A percentile compares a stretch with the other conserved stretches of the same genome.
These are phyloP conservation scores for Salix koriyanagi DNA, from an alignment of 345 rosid species.

Conservation along the genomic window DNA sequence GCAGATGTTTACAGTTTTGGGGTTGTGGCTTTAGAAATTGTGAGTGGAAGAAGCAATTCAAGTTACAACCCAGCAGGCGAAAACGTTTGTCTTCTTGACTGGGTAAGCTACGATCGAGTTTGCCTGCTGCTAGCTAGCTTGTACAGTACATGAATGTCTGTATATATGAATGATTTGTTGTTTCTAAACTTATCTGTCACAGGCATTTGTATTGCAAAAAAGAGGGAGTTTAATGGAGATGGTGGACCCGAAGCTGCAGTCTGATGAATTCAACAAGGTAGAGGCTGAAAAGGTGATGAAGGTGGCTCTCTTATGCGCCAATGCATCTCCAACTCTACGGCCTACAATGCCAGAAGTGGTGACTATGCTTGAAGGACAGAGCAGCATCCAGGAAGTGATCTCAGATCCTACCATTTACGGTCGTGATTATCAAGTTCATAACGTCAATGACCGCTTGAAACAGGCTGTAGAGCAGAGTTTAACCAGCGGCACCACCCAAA, in stretches of 20 bases:
- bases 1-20: constrained; percentile 63
- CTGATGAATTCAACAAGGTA: constrained; percentile 15
- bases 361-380: constrained; percentile 32
- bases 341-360: constrained; percentile 39
- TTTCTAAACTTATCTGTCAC: background rate
- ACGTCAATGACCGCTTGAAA: background rate
- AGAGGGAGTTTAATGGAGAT: constrained; percentile 25
- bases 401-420: background rate
- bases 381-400: background rate
- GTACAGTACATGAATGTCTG: too few species aligned
- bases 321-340: constrained; percentile 30
- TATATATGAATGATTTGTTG: too few species aligned
- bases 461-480: background rate
- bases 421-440: background rate
- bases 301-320: constrained; percentile 40
- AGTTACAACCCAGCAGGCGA: constrained; percentile 27
- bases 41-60: constrained; percentile 34
- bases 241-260: constrained; percentile 27
- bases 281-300: constrained; percentile 37
- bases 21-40: constrained; percentile 45
- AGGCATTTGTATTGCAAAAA: constrained; percentile 30
- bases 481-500: background rate
- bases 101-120: constrained; percentile 24
- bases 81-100: constrained; percentile 42
- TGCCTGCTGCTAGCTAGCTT: background rate